Evolutionary conservation across 1,139 yeast species (phyloP).

Genomic region (Zygoascus meyerae): DNA sequence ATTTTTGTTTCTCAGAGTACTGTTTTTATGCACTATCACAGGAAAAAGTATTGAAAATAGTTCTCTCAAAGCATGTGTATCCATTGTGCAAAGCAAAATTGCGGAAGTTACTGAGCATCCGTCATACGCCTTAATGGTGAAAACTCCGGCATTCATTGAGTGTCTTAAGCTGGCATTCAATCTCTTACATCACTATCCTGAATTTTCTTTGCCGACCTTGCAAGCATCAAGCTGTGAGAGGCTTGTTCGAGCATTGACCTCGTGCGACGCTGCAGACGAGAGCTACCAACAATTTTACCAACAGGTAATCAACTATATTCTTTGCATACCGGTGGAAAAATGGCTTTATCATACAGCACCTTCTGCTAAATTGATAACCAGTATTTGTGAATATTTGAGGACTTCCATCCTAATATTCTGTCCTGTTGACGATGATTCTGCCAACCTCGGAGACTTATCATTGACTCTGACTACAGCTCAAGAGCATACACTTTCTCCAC

Average conservation of each 20-base stretch:
- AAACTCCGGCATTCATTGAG: constrained; percentile 17
- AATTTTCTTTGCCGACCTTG: constrained; percentile 11
- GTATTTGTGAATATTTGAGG: constrained; percentile 3
- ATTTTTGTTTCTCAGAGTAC: constrained; percentile 18
- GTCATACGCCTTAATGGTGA: not conserved
- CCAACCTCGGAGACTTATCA: not conserved
- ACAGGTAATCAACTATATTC: constrained; percentile 18
- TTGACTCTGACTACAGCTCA: constrained; percentile 9
- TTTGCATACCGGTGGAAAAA: constrained; percentile 15
- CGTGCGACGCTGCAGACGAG: constrained; percentile 11
- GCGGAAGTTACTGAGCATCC: constrained; percentile 1
- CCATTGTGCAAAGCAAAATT: constrained; percentile 15
- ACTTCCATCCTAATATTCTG: constrained; percentile 2
- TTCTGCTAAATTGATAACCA: not conserved
- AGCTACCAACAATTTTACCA: constrained; percentile 15
- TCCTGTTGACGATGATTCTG: not conserved
- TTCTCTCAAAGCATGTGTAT: constrained; percentile 15
- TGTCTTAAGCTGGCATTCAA: constrained; percentile 21
- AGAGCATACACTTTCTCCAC: constrained; percentile 17
- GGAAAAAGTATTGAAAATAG: constrained; percentile 15
- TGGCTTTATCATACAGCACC: not conserved
- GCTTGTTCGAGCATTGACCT: constrained; percentile 14
- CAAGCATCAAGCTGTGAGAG: constrained; percentile 13
- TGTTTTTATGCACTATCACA: constrained; percentile 21
- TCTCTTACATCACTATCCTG: constrained; percentile 21